phyloP scores from a whole-genome alignment of 2,329 filamentous ascomycete genomes.

The Colletotrichum camelliae region DNA sequence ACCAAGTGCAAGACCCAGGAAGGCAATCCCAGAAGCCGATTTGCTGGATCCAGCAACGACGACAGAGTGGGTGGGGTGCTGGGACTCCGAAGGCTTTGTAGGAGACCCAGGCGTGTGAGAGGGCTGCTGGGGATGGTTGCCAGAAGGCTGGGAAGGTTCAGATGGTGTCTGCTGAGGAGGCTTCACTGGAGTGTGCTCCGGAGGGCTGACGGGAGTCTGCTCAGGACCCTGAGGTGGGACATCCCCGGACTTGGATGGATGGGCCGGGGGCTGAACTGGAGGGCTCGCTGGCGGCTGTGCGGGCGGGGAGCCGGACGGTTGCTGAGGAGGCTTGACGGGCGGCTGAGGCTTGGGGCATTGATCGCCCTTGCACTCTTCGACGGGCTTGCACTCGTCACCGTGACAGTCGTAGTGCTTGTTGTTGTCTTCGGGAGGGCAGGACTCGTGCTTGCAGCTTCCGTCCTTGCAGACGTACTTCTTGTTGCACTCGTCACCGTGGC shows the following conservation, averaged over 20 bases:
- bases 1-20: neutral
- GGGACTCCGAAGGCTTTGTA: neutral
- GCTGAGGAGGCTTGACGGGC: neutral
- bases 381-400: constrained; percentile 33
- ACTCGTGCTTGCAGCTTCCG: constrained; percentile 28
- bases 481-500: constrained; percentile 32
- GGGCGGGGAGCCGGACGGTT: neutral
- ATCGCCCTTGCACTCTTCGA: constrained; percentile 29
- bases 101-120: neutral
- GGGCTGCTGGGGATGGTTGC: neutral
- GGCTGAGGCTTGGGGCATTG: constrained; percentile 32
- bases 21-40: neutral
- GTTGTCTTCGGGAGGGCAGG: constrained; percentile 25
- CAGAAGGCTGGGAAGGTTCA: neutral
- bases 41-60: neutral
- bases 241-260: neutral
- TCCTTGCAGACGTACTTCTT: constrained; percentile 26
- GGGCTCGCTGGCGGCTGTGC: neutral
- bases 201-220: neutral
- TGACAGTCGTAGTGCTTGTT: constrained; percentile 38
- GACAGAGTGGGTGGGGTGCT: neutral
- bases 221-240: neutral
- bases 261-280: neutral
- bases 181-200: neutral
- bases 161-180: neutral